Evolutionary conservation across 257 asterid genomes (phyloP), one percentile per base, ranked within the genome.

Genomic region (Petunia axillaris): DNA sequence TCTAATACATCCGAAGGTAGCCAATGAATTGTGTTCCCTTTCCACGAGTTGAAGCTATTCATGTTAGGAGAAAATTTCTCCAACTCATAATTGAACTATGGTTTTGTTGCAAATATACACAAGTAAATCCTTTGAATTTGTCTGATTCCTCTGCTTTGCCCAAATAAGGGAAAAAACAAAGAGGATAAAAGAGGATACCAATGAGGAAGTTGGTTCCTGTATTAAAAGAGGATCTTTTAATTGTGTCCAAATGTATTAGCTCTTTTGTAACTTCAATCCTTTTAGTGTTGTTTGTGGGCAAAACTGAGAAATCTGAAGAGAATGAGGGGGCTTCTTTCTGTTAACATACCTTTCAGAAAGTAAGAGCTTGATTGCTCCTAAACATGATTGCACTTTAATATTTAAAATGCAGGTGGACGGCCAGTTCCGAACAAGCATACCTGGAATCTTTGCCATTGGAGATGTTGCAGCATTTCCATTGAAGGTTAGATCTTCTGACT

Each of bases 391-490:
- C 75, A 37, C 66, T 79, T 75, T 16, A 75, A 81, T 38, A 39
- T 64, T 83, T 76, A 35, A 84, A 73, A 77, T 84, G 84, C 90
- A 95, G 99, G 99, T 95, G 44, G 98, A 95, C 85, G 96, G 99
- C 82, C 93, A 83, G 87, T 95, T 95, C 88, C 87, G 97, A 54
- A 91, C 99, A 75, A 88, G 64, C 79, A 40, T 89, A 84, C 99
- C 99, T 4, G 99, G 97, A 81, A 89, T 95, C 73, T 95, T 95
- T 80, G 98, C 99, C 55, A 87, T 93, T 82, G 99, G 99, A 75
- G 98, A 95, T 85, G 97, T 95, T 60, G 95, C 98, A 15, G 99
- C 99, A 77, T 95, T 95, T 86, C 98, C 99, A 75, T 86, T 95
- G 73, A 95, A 95, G 97, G 99, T 92, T 76, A 64, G 55, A 76